Evolutionary conservation across 2,329 filamentous ascomycete species (phyloP).

Genomic region (Hirsutella minnesotensis): DNA sequence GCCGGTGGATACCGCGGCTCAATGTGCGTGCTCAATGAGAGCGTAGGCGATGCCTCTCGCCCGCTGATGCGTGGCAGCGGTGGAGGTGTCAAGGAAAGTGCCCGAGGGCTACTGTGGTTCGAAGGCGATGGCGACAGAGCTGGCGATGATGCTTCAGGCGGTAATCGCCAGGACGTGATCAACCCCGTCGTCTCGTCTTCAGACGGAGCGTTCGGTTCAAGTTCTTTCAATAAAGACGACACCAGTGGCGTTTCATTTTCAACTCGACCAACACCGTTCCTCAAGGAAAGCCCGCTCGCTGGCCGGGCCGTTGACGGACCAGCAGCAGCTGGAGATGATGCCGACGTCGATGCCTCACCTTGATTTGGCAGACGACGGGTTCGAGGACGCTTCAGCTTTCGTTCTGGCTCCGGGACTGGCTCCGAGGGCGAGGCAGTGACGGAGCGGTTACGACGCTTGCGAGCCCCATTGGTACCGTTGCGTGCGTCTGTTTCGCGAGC

Average conservation of each 20-base stretch:
- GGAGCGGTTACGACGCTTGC: constrained; percentile 66
- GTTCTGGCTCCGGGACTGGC: constrained; percentile 57
- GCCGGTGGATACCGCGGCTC: constrained; percentile 64
- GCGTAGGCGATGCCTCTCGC: constrained; percentile 52
- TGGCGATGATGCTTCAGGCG: constrained; percentile 41
- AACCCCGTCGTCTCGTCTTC: constrained; percentile 37
- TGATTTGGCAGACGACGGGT: constrained; percentile 52
- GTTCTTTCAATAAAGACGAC: constrained; percentile 76
- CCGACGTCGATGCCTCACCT: constrained; percentile 34
- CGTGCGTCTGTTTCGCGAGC: constrained; percentile 57
- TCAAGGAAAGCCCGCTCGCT: constrained; percentile 10
- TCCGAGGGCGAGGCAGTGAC: constrained; percentile 60
- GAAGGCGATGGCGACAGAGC: constrained; percentile 53
- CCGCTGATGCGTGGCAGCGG: constrained; percentile 41
- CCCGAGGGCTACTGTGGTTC: constrained; percentile 54
- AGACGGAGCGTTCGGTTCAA: constrained; percentile 53
- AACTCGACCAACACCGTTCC: constrained; percentile 12
- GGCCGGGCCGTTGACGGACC: constrained; percentile 14
- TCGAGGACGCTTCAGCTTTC: constrained; percentile 78
- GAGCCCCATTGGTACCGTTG: constrained; percentile 29
- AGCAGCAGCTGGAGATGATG: constrained; percentile 18
- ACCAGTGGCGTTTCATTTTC: constrained; percentile 64
- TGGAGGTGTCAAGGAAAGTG: constrained; percentile 57
- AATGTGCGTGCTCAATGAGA: constrained; percentile 58
- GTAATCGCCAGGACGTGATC: constrained; percentile 16